Conservation (phyloP, 192 early-diverging fungal genomes). For the Haplosporangium gracile region DNA sequence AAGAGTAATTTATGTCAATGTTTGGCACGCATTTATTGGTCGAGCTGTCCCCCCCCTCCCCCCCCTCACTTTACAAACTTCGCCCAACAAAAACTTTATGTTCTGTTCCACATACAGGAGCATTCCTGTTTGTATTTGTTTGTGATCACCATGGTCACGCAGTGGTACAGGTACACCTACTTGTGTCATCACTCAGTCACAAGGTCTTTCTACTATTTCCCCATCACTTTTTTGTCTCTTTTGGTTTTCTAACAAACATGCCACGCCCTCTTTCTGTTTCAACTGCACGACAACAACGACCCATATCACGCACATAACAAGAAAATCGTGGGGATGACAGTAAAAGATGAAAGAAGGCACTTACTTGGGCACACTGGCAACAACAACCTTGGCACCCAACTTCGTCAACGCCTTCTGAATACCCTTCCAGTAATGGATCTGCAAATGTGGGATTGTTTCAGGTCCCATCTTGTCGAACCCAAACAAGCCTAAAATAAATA, state of each 20-base stretch:
- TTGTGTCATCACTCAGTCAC: background rate
- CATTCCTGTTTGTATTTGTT: background rate
- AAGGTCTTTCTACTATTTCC: background rate
- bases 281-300: background rate
- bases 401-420: slow-evolving; percentile 82
- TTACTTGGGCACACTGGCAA: slow-evolving; percentile 78
- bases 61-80: too few species aligned
- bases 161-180: background rate
- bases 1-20: background rate
- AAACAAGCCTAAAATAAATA: slow-evolving; percentile 72
- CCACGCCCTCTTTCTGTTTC: background rate
- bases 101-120: background rate
- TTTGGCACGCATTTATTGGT: too few species aligned
- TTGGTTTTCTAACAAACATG: background rate
- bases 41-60: background rate
- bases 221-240: background rate
- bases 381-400: slow-evolving; percentile 86
- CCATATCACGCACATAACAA: too few species aligned
- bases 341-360: too few species aligned
- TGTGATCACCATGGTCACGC: background rate
- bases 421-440: slow-evolving; percentile 89
- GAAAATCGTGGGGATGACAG: too few species aligned
- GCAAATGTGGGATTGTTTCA: slow-evolving; percentile 78
- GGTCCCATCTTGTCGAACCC: slow-evolving; percentile 92
- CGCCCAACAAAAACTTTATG: slow-evolving; percentile 31